Evolutionary conservation across 1,284 basidiomycete species (phyloP).

Genomic region (Cryptococcus neoformans): DNA sequence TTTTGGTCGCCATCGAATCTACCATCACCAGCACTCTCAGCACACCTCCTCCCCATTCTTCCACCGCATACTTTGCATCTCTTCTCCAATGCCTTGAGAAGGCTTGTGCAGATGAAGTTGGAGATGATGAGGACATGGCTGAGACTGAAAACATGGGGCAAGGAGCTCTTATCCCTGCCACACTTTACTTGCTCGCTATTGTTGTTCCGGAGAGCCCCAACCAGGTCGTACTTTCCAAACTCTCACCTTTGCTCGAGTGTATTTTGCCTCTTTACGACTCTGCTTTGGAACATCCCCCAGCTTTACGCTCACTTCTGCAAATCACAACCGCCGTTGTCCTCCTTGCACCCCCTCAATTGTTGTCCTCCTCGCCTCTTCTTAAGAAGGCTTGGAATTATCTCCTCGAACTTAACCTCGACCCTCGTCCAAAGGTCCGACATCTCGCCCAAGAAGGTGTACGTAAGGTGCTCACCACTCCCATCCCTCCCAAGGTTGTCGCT

Average conservation of each 20-base stretch:
- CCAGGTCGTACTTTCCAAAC: constrained; percentile 44
- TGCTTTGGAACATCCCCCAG: constrained; percentile 46
- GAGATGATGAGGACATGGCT: constrained; percentile 40
- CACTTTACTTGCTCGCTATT: constrained; percentile 83
- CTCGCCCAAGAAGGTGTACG: constrained; percentile 81
- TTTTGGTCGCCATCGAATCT: constrained; percentile 83
- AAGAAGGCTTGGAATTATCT: constrained; percentile 65
- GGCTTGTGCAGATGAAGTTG: constrained; percentile 42
- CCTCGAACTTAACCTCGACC: constrained; percentile 78
- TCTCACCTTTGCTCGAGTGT: constrained; percentile 55
- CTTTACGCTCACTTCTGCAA: constrained; percentile 52
- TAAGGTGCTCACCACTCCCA: constrained; percentile 69
- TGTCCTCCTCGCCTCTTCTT: constrained; percentile 69
- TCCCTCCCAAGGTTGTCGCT: constrained; percentile 62
- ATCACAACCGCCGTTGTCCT: constrained; percentile 66
- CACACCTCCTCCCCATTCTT: constrained; percentile 64
- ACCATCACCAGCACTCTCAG: constrained; percentile 58
- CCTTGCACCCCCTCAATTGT: constrained; percentile 63
- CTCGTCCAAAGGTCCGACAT: constrained; percentile 89
- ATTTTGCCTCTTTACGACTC: constrained; percentile 68
- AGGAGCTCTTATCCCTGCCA: constrained; percentile 78
- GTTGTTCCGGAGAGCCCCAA: constrained; percentile 66
- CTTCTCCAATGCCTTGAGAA: constrained; percentile 56
- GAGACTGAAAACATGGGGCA: constrained; percentile 54
- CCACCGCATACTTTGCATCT: constrained; percentile 86